These are phyloP conservation scores for Penicillium psychrosexuale DNA, from an alignment of 2,329 filamentous ascomycete genomes.

Conservation along the genomic window DNA sequence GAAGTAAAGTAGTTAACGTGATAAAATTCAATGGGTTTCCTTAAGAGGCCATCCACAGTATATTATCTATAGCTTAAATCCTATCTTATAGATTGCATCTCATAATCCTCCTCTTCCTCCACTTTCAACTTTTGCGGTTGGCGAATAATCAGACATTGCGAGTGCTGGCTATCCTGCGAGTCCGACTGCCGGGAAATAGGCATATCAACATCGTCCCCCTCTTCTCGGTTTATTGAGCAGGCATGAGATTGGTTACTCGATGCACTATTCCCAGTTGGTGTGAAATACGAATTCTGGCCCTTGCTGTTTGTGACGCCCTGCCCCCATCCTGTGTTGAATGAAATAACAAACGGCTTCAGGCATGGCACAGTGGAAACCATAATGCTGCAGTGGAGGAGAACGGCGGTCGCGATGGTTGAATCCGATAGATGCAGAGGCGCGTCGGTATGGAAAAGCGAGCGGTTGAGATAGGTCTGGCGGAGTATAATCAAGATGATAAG, in stretches of 20 bases:
- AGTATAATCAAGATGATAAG: background rate
- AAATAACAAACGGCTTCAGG: background rate
- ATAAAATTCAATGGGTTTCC: too few species aligned
- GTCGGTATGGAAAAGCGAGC: background rate
- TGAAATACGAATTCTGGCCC: background rate
- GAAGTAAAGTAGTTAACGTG: too few species aligned
- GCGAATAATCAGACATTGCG: background rate
- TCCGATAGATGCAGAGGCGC: background rate
- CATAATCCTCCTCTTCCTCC: background rate
- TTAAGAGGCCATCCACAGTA: background rate
- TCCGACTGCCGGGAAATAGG: background rate
- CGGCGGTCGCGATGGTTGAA: background rate
- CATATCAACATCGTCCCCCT: background rate
- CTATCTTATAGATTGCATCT: background rate
- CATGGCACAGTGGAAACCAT: background rate
- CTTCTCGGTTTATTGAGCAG: background rate
- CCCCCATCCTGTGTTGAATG: background rate
- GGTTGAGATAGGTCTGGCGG: background rate
- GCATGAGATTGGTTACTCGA: background rate
- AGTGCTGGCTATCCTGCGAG: background rate
- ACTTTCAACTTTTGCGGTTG: background rate
- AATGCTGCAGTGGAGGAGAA: background rate
- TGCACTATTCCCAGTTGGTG: background rate
- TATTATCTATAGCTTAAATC: background rate
- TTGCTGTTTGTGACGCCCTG: background rate